Evolutionary conservation across 192 early-diverging fungal genomes (phyloP).

Genomic region (Entophlyctis luteolus): DNA sequence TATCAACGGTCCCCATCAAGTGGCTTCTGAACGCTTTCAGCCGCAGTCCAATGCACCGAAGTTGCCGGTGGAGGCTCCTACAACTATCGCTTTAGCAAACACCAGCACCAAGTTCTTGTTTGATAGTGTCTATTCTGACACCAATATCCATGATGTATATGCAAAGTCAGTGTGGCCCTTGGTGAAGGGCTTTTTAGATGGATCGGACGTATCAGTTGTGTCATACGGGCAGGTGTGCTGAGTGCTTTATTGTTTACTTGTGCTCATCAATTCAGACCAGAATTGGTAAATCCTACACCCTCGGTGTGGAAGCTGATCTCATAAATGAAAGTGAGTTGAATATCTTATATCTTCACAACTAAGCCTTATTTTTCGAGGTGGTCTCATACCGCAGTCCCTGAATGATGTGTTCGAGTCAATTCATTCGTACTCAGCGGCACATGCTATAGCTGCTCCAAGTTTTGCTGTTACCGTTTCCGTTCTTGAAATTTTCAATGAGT

Average conservation of each 20-base stretch:
- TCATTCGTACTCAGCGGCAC: background rate
- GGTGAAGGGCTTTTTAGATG: background rate
- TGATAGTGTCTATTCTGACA: background rate
- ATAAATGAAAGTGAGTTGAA: background rate
- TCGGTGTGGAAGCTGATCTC: background rate
- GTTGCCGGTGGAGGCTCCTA: background rate
- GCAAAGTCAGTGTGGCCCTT: background rate
- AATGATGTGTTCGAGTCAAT: background rate
- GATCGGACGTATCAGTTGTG: background rate
- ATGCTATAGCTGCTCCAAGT: background rate
- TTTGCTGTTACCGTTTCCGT: background rate
- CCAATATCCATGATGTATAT: background rate
- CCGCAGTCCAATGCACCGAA: background rate
- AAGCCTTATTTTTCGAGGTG: background rate
- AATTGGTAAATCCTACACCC: background rate
- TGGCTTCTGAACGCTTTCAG: background rate
- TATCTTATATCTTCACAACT: background rate
- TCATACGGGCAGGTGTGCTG: background rate
- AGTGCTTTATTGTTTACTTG: background rate
- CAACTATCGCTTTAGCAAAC: background rate
- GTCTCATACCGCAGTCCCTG: background rate
- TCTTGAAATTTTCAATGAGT: background rate
- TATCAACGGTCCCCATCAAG: no score
- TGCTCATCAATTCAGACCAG: background rate
- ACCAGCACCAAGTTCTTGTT: background rate